These are phyloP conservation scores for Spiromyces aspiralis DNA, from an alignment of 371 early-diverging fungal species.

Conservation along the genomic window DNA sequence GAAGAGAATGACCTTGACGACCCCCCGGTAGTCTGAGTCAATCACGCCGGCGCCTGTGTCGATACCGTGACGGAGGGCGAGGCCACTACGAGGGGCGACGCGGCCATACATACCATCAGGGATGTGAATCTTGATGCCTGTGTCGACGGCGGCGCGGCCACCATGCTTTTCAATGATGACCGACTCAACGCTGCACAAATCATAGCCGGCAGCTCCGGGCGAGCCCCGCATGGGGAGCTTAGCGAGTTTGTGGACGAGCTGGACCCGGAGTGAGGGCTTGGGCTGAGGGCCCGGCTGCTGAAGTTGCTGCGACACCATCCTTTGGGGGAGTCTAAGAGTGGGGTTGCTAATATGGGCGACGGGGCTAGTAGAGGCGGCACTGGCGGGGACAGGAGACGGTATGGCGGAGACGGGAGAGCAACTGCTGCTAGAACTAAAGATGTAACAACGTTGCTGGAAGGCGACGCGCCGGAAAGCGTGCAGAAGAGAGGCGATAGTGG, in stretches of 20 bases:
- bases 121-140: constrained; percentile 18
- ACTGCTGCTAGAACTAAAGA: too few species aligned
- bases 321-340: too few species aligned
- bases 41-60: constrained; percentile 95
- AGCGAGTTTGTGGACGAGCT: constrained; percentile 35
- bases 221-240: constrained; percentile 68
- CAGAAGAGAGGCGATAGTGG: too few species aligned
- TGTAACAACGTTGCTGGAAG: too few species aligned
- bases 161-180: constrained; percentile 10
- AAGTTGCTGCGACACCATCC: too few species aligned
- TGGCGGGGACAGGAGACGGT: too few species aligned
- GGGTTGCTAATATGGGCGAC: too few species aligned
- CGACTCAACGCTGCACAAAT: constrained; percentile 59
- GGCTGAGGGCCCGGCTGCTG: too few species aligned
- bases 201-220: constrained; percentile 82
- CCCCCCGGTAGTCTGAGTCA: constrained; percentile 88
- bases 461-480: too few species aligned
- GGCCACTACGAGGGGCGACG: constrained; percentile 85
- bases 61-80: constrained; percentile 82
- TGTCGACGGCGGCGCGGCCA: constrained; percentile 17
- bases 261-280: too few species aligned
- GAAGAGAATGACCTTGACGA: constrained; percentile 69
- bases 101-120: constrained; percentile 59
- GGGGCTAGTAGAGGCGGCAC: too few species aligned
- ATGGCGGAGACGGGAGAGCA: too few species aligned